Base-by-base conservation (phyloP, 1,139 yeast genomes). In the Hyphopichia buzzinii region DNA sequence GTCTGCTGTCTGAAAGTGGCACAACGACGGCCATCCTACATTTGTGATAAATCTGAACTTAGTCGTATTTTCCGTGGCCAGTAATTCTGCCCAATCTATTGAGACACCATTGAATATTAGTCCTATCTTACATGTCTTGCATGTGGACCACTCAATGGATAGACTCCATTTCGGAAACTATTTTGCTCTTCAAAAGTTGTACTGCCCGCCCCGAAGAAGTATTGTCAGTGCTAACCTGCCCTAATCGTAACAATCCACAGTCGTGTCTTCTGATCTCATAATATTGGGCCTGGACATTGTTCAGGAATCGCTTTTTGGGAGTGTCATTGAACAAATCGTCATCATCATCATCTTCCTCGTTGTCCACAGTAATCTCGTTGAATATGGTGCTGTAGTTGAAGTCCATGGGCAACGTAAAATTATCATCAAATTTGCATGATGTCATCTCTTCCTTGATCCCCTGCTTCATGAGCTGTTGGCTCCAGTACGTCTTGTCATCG, bases 401-500 rank as follows among this genome's bases (percentile, higher is more conserved):
- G 25, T 50, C 54, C 34, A 48, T 46, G 10, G 40, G 38, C 11
- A 39, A 29, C 7, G 36, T 29, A 13, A 29, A 29, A 8, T 21
- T 8, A 11, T 11, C 12, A 13, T 29, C 31, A 19, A 17, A 12
- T 29, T 29, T 11, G 6, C 13, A 5, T 11, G 8, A 5, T 5
- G 27, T 6, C 8, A 8, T 7, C 5, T 5, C 27, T n/a, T 16
- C n/a, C 11, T 17, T n/a, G 15, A 7, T 10, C 12, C 8, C 3
- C 11, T 13, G 26, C 8, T 4, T n/a, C 15, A 6, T 10, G 4
- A 29, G 13, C 24, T 19, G 23, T 8, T 19, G 23, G 12, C 11
- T 45, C 69, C 68, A 64, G 37, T 48, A 53, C 12, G 46, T 43
- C 38, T 50, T 61, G 28, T 55, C 60, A 2, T 43, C 44, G 3